Base-by-base conservation (phyloP, 208 protist species). In the Acanthamoeba lenticulata region DNA sequence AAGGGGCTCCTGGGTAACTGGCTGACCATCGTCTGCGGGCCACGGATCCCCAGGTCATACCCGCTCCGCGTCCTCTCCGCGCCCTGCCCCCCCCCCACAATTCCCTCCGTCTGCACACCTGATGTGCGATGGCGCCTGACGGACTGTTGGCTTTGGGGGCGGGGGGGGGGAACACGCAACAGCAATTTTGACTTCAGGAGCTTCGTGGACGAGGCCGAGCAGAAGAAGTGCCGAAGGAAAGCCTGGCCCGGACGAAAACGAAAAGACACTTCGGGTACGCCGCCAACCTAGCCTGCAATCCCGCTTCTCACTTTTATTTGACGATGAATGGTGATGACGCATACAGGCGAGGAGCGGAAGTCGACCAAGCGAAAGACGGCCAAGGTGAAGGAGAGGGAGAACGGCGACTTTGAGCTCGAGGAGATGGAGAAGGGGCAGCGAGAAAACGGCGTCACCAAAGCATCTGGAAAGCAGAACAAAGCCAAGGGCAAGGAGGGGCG, bases 171-270 rank as follows among this genome's bases (percentile, higher is more conserved):
- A 15, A 52, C 45, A 15, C 15, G 9, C 5, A 52, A 52, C n/a
- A 85, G 74, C 44, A 85, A 85, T 57, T 85, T 85, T 85, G 74
- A 85, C n/a, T 85, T 85, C 21, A 38, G 74, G 27, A 55, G 74
- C 44, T 85, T 57, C 55, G 44, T 85, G 3, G 74, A 85, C 32
- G 42, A 47, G 19, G 38, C 74, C 32, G 74, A 85, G 74, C 74
- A 85, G n/a, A 85, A 85, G 44, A 85, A 85, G 74, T 57, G 74
- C 44, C 38, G 74, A 85, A 47, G 74, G 24, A 85, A 85, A 55
- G n/a, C 1, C 21, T 85, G 74, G 74, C 74, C 74, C 6, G 42
- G 55, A 11, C 74, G 74, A 85, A 85, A 85, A 65, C 57, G 57
- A 65, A 65, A 65, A 15, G 57, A 65, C 57, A 65, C 57, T 34